Base-by-base conservation (phyloP, 768 basidiomycete genomes). In the Serendipita sp. region DNA sequence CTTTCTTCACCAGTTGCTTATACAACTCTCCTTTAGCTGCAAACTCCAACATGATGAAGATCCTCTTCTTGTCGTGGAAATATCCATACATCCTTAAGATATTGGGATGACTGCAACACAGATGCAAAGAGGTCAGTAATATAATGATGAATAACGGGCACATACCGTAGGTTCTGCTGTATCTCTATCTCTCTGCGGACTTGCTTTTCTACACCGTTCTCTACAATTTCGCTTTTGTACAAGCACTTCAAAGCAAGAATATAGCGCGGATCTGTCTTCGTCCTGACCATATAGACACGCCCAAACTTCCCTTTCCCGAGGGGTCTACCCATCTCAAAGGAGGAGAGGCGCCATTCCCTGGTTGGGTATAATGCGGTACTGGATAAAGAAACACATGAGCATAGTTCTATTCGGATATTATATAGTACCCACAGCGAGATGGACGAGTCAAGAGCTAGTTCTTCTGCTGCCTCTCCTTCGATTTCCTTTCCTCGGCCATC, bases 291-390 rank as follows among this genome's bases (percentile, higher is more conserved):
- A 78, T 99, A 98, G 29, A 99, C 96, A 2, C 92, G 88, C 0
- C 96, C 96, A 69, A 98, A 99, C 76, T 98, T 98, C 52, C 96
- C 96, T 73, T 98, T 97, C n/a, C 96, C 96, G 1, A 99, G 80
- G 2, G 93, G 92, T 10, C 92, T 83, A 11, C 55, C 55, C 55
- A 60, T 60, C 48, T 96, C 91, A 69, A 99, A 96, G 63, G 85
- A 80, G 65, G 83, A 81, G 3, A 98, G 77, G 34, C 81, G 83
- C 87, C 93, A 92, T 70, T 91, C 89, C 18, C 84, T 82, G 0
- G 90, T 91, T 27, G 29, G 55, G 29, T 33, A 33, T 37, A 60
- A 34, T 33, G 55, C 18, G 88, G 90, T 43, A 76, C 80, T 66
- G 76, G 78, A 64, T 87, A 88, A 55, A 60, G 33, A 36, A 50